Percentiles rank a stretch among this genome's conserved stretches.
phyloP scores from a whole-genome alignment of 345 rosid species.

The Lagerstroemia speciosa region DNA sequence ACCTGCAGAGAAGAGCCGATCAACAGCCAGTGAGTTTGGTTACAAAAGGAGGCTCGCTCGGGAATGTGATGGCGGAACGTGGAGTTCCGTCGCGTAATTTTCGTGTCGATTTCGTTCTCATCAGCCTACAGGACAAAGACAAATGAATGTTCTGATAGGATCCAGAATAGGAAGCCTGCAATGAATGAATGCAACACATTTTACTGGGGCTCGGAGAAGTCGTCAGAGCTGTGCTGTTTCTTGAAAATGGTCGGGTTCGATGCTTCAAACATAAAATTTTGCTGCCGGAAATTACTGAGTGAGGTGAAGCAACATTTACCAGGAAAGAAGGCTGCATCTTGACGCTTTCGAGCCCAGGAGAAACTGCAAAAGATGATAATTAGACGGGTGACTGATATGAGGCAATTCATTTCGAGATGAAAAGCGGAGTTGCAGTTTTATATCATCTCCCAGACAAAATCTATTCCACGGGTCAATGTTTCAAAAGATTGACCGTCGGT shows the following conservation, averaged over 20 bases:
- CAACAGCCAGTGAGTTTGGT: background rate
- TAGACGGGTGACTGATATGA: too few relatives aligned
- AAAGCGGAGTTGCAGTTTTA: too few relatives aligned
- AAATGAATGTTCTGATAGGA: too few relatives aligned
- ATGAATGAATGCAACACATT: background rate
- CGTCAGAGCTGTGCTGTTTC: background rate
- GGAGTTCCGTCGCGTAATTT: too few relatives aligned
- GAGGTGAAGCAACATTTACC: slow-evolving; percentile 12
- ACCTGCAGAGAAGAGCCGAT: slow-evolving; percentile 35
- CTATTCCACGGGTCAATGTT: too few relatives aligned
- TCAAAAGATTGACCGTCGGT: too few relatives aligned
- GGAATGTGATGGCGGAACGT: too few relatives aligned
- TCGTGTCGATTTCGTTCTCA: too few relatives aligned
- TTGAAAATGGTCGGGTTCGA: background rate
- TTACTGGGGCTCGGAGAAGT: background rate
- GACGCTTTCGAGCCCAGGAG: slow-evolving; percentile 46
- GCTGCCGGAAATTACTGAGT: background rate
- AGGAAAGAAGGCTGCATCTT: slow-evolving; percentile 32
- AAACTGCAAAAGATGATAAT: slow-evolving; percentile 21
- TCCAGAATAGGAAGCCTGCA: background rate
- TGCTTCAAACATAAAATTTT: background rate
- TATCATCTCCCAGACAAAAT: too few relatives aligned
- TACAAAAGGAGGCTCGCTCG: background rate
- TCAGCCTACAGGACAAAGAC: too few relatives aligned
- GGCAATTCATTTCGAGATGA: too few relatives aligned